Base-by-base conservation (phyloP, 2,329 filamentous ascomycete species). In the Didymella lethalis region DNA sequence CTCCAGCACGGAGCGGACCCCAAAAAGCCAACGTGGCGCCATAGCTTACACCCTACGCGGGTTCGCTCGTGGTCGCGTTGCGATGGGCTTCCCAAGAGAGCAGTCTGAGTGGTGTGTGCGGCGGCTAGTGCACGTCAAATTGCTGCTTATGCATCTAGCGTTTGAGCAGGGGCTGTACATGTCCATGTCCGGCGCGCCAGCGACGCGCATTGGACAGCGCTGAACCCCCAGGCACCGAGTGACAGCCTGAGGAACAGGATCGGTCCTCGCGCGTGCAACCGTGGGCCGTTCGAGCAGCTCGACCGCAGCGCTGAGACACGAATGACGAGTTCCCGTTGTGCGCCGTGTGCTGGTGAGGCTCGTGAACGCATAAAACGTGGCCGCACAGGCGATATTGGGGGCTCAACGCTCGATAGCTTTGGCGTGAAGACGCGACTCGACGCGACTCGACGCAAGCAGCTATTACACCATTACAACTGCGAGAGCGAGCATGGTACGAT, bases 21-120 rank as follows among this genome's bases (percentile, higher is more conserved):
- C 50, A 54, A 54, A 59, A 28, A 29, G 40, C 49, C 50, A n/a
- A 29, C 50, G 32, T 51, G 56, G 50, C 56, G 56, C 46, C 46
- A 43, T 41, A 50, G 26, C 20, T 44, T 25, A 20, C 34, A 45
- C 50, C 56, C 50, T 59, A 54, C 40, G 29, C 25, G 46, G 49
- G 31, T 46, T 59, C 50, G 50, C 56, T 50, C 28, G 6, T 20
- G 11, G 26, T 49, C 40, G 56, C 50, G 56, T 54, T 54, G 50
- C 50, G 56, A 59, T 41, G 47, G 26, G 31, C 26, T 50, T 59
- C 50, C 56, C 50, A 59, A 54, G 56, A 50, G 32, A 50, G 56
- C 56, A 23, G 36, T 48, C 12, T 44, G 54, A 52, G 43, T 57
- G 54, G 50, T 46, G 50, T 20, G 32, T 43, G 56, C 50, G 32